These are phyloP conservation scores for Aspergillus homomorphus DNA, from an alignment of 495 filamentous ascomycete genomes.

Conservation along the genomic window DNA sequence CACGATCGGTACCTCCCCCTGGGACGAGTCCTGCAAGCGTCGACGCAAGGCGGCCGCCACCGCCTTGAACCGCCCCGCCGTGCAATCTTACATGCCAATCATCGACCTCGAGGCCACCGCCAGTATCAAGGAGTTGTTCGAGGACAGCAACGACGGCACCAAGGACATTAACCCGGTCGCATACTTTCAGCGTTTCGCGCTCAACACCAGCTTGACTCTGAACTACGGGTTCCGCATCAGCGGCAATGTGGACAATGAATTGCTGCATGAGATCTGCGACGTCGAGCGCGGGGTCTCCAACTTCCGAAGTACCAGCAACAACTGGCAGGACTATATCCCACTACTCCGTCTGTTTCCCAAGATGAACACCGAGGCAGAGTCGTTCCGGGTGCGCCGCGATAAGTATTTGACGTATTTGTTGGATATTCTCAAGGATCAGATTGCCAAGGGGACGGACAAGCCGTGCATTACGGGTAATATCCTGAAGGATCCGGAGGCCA, in stretches of 20 bases:
- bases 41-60: constrained; percentile 69
- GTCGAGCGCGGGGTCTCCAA: constrained; percentile 63
- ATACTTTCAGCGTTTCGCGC: constrained; percentile 65
- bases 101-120: constrained; percentile 65
- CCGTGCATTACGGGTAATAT: constrained; percentile 70
- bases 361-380: constrained; percentile 48
- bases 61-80: constrained; percentile 63
- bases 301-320: constrained; percentile 64
- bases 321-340: constrained; percentile 70
- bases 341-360: constrained; percentile 57
- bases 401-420: constrained; percentile 58
- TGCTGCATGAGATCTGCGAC: constrained; percentile 60
- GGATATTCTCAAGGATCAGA: constrained; percentile 56
- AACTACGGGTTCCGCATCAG: constrained; percentile 65
- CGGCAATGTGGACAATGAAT: constrained; percentile 54
- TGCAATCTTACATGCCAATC: constrained; percentile 68
- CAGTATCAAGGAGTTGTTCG: constrained; percentile 62
- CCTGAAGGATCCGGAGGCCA: constrained; percentile 61
- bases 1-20: constrained; percentile 71
- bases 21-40: constrained; percentile 71
- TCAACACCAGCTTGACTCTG: constrained; percentile 63
- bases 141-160: constrained; percentile 53
- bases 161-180: constrained; percentile 60
- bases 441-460: constrained; percentile 60
- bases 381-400: constrained; percentile 53